These are phyloP conservation scores for Arabidopsis lyrata DNA, from an alignment of 441 rosid genomes.

Conservation along the genomic window DNA sequence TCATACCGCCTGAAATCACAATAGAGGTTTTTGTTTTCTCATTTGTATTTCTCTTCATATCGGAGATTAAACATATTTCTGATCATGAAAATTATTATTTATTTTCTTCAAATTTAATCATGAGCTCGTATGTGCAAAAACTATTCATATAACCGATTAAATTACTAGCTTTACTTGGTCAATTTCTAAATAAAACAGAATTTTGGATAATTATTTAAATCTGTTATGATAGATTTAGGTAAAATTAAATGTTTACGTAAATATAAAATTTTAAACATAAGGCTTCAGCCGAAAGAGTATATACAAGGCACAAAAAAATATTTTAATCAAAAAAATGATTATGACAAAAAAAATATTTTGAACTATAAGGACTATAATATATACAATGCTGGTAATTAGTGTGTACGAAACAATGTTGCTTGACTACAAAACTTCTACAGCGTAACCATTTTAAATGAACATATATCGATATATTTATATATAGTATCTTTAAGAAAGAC, in stretches of 20 bases:
- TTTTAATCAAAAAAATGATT: no score
- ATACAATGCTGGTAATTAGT: not conserved
- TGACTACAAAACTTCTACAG: not conserved
- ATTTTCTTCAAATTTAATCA: not conserved
- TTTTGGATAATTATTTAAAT: not conserved
- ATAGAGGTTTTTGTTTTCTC: not conserved
- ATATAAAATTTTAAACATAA: not conserved
- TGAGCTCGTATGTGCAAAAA: not conserved
- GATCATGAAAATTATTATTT: not conserved
- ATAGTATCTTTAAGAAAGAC: slow-evolving; percentile 25
- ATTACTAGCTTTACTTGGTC: not conserved
- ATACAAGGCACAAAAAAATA: not conserved
- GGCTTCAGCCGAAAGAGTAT: not conserved
- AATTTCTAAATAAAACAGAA: not conserved
- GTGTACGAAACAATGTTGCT: not conserved
- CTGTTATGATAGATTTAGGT: not conserved
- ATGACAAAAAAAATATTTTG: not conserved
- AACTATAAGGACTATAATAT: not conserved
- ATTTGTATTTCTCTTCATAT: not conserved
- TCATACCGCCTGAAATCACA: not conserved
- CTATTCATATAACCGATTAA: not conserved
- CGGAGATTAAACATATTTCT: not conserved
- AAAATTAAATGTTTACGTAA: not conserved
- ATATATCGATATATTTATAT: no score
- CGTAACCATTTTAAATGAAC: not conserved